Conservation (phyloP, 345 rosid species). For the Sisymbrium irio region DNA sequence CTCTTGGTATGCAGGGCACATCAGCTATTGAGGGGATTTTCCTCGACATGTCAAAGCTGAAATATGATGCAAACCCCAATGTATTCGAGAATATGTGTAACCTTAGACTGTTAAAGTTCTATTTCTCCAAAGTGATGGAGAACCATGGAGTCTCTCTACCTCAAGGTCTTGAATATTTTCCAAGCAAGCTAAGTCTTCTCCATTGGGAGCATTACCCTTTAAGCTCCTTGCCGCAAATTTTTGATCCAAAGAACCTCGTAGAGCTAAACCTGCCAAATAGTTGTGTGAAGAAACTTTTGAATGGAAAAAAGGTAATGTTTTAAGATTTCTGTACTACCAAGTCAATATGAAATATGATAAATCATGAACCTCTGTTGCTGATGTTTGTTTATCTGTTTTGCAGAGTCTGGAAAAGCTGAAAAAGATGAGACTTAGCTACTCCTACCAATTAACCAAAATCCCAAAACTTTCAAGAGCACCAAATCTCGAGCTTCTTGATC, state of each 20-base stretch:
- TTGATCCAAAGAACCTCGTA: slow-evolving; percentile 26
- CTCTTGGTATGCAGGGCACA: slow-evolving; percentile 32
- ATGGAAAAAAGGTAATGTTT: slow-evolving; percentile 16
- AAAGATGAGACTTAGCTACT: slow-evolving; percentile 26
- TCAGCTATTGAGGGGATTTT: slow-evolving; percentile 33
- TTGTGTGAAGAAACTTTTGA: slow-evolving; percentile 27
- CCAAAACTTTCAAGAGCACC: slow-evolving; percentile 28
- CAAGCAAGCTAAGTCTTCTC: slow-evolving; percentile 24
- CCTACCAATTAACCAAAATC: slow-evolving; percentile 4
- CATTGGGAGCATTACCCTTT: slow-evolving; percentile 32
- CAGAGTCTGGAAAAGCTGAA: slow-evolving; percentile 24
- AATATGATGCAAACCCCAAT: neutral
- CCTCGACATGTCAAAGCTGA: slow-evolving; percentile 1
- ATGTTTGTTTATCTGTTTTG: neutral
- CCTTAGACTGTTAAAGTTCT: slow-evolving; percentile 25
- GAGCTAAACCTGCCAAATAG: slow-evolving; percentile 25
- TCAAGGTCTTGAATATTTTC: slow-evolving; percentile 18
- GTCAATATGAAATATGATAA: neutral
- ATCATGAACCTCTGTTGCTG: neutral
- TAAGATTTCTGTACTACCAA: neutral
- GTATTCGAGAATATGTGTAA: slow-evolving; percentile 27
- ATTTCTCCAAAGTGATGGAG: neutral
- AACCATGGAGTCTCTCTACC: neutral
- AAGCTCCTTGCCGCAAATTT: slow-evolving; percentile 27
- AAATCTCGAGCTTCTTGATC: slow-evolving; percentile 30